Evolutionary conservation across 2,329 filamentous ascomycete genomes (phyloP).

Genomic region (Alternaria viburni): DNA sequence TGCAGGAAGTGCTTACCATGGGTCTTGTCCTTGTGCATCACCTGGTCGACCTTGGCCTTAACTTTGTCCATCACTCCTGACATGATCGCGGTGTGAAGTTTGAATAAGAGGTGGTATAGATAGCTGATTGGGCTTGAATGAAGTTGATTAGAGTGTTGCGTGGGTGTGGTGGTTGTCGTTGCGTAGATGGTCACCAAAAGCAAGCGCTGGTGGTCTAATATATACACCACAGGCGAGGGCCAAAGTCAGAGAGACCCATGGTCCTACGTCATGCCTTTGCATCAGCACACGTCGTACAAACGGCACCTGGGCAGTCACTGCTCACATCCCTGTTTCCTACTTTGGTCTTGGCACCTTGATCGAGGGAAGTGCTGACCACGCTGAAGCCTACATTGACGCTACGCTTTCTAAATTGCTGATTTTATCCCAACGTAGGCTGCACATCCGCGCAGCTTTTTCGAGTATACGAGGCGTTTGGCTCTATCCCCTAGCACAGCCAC

Average conservation of each 20-base stretch:
- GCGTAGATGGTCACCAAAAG: slow-evolving; percentile 12
- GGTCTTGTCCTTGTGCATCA: slow-evolving; percentile 46
- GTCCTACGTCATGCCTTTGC: slow-evolving; percentile 27
- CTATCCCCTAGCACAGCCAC: slow-evolving; percentile 16
- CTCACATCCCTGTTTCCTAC: slow-evolving; percentile 26
- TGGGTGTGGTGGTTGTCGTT: background rate
- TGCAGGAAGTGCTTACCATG: slow-evolving; percentile 19
- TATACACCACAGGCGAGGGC: slow-evolving; percentile 10
- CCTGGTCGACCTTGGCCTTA: slow-evolving; percentile 48
- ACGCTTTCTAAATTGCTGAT: background rate
- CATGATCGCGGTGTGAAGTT: slow-evolving; percentile 28
- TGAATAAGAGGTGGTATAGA: background rate
- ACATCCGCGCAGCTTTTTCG: background rate
- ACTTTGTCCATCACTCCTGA: slow-evolving; percentile 44
- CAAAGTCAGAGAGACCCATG: slow-evolving; percentile 19
- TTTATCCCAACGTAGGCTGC: background rate
- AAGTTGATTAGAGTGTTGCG: background rate
- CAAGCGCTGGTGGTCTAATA: slow-evolving; percentile 21
- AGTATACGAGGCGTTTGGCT: slow-evolving; percentile 7
- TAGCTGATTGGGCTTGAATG: slow-evolving; percentile 2
- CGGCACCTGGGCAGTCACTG: background rate
- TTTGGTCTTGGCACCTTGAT: background rate
- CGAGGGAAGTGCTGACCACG: background rate
- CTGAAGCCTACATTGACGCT: background rate
- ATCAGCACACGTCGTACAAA: slow-evolving; percentile 29